Base-by-base conservation (phyloP, 2,329 filamentous ascomycete species). In the Trichoderma koningii region DNA sequence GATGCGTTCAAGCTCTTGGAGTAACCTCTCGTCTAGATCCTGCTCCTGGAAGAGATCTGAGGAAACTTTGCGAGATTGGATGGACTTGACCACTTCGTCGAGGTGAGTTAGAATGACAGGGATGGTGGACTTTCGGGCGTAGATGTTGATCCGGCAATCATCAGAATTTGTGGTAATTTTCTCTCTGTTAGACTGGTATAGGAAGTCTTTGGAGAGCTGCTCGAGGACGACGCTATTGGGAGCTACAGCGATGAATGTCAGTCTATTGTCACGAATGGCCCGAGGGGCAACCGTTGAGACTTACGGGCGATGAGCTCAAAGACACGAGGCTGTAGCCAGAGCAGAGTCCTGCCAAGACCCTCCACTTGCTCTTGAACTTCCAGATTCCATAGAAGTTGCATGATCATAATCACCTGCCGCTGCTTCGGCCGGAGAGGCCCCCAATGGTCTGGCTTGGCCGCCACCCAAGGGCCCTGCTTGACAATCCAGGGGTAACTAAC, bases 341-440 rank as follows among this genome's bases (percentile, higher is more conserved):
- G 65, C 2, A 72, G 73, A 1, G 78, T 70, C 38, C 75, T 73
- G 6, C 84, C 84, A 3, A 79, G 70, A 6, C 75, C 75, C 21
- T 79, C 76, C 15, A 79, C 70, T 17, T 82, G 71, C 67, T 85
- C 81, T 62, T 78, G 75, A 2, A 81, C 78, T 9, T 79, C 76
- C n/a, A 87, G 68, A 3, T 76, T 77, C 85, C 85, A 87, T 65
- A 77, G 79, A 26, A 78, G 73, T 14, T 77, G 76, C 75, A 87
- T 75, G 61, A 87, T 73, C 63, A 73, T 74, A 17, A 80, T 67
- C 0, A 75, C 80, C 12, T 80, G 70, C 30, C 68, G 75, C 45
- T 78, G 71, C 70, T 86, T 87, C 4, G 70, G 68, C 15, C 70
- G 69, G 42, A 69, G 26, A 14, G 69, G 15, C 5, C 55, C 47